Base-by-base conservation (phyloP, 768 basidiomycete species). In the Suillus subaureus region DNA sequence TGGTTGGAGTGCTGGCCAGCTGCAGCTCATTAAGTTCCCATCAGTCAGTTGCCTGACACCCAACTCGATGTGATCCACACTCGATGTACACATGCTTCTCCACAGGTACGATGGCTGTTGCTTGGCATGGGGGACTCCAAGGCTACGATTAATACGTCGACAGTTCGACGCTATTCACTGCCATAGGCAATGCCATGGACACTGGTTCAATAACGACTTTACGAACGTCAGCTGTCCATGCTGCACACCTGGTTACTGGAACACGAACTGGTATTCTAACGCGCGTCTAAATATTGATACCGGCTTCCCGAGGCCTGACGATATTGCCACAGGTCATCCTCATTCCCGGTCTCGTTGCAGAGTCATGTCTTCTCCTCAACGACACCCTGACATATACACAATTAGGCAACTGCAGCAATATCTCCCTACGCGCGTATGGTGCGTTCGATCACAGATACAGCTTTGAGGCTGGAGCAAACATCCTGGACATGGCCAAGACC, bases 1-100 rank as follows among this genome's bases (percentile, higher is more conserved):
- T 49, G 89, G 87, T 7, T 82, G 82, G 63, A 80, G 85, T 13
- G 88, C 68, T 91, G 90, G 90, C 89, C 88, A 11, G 89, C 89
- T 15, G 80, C 86, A 72, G 73, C 67, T 2, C 88, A 90, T 67
- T 89, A 87, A 85, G 73, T 75, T 49, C 81, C 85, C 43, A 80
- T 86, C 45, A 74, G 87, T 87, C 67, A 52, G 80, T 73, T 28
- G 18, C 47, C 5, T 21, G 57, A 26, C 23, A 31, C 11, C 37
- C 45, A 61, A 55, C 61, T 37, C 40, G 4, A n/a, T n/a, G 47
- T 47, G 13, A 35, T 40, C n/a, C 23, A 39, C 33, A 61, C 61
- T 31, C 57, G 65, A 9, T 31, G 28, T 21, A 18, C 16, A 6
- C 16, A 12, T 39, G 47, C 18, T 21, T 39, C 15, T 60, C 40